Evolutionary conservation across 1,284 basidiomycete species (phyloP), one percentile per base, ranked within the genome.

Genomic region (Moesziomyces sp.): DNA sequence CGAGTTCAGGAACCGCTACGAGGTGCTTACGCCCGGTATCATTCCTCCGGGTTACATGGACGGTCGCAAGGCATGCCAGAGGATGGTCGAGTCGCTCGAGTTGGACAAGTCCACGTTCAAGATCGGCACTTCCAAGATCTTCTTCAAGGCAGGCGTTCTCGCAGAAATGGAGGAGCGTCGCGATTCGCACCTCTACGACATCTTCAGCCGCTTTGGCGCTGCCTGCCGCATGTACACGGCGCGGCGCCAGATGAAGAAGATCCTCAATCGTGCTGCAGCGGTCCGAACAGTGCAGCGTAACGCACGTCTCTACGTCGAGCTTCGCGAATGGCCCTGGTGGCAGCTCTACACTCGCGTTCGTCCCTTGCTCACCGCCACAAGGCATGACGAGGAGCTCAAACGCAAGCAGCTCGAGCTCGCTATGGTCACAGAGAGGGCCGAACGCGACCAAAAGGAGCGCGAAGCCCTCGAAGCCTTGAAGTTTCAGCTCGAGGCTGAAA

Each of bases 321-420:
- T 24, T 90, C 93, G 91, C 51, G 93, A 96, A 62, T 99, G 96
- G 97, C 94, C 97, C 1, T 99, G 97, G 97, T 99, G 97, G 97
- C 92, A 94, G 74, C 88, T 99, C 18, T 99, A 97, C 84, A 94
- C 93, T 18, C 97, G 88, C 90, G 65, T 99, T 24, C 91, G 94
- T 47, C 97, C 97, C 0, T 85, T 99, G 14, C 88, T 99, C 13
- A 92, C 93, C 18, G 96, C 95, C 1, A 97, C 96, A 2, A 88
- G 94, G 23, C 92, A 90, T 71, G 96, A 99, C 79, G 94, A 97
- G 44, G 96, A 97, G 84, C 88, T 98, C 11, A 89, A 91, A 30
- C 89, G 89, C 83, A 96, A 97, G 84, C 92, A 97, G 67, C 88
- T 91, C 4, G 96, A 99, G 84, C 87, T 98, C 26, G 87, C 89